A percentile compares a stretch with the other conserved stretches of the same genome.
phyloP scores from a whole-genome alignment of 495 filamentous ascomycete genomes.

The Lichina pygmaea region DNA sequence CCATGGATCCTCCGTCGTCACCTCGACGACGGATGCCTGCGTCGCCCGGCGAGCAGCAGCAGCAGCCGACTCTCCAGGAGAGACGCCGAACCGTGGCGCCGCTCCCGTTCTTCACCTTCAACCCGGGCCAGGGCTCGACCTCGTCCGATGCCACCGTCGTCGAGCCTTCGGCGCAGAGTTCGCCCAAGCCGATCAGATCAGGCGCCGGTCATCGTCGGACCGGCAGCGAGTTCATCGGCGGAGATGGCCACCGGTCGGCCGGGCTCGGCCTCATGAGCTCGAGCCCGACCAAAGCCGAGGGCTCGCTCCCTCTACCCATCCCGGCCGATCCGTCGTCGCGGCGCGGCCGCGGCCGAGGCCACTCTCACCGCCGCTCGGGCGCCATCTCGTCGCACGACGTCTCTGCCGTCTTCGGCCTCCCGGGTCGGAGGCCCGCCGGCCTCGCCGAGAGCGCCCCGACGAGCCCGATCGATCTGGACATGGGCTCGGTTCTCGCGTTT shows the following conservation, averaged over 20 bases:
- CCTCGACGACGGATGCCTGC: constrained; percentile 6
- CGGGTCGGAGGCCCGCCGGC: constrained; percentile 16
- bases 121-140: constrained; percentile 9
- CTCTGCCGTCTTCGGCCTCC: constrained; percentile 36
- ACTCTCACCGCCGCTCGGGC: constrained; percentile 65
- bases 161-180: constrained; percentile 10
- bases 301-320: constrained; percentile 18
- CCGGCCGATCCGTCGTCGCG: constrained; percentile 20
- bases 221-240: constrained; percentile 56
- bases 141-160: constrained; percentile 16
- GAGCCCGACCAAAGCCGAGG: constrained; percentile 36
- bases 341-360: constrained; percentile 30
- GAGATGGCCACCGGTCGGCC: constrained; percentile 27
- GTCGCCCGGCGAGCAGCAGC: not conserved
- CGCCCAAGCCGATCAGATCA: constrained; percentile 4
- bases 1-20: constrained; percentile 1
- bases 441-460: constrained; percentile 1
- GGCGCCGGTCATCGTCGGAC: constrained; percentile 39
- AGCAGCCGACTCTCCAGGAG: not conserved
- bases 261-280: constrained; percentile 29
- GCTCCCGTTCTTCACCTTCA: constrained; percentile 15
- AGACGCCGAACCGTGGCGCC: not conserved
- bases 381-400: constrained; percentile 72
- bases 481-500: not conserved
- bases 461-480: not conserved